phyloP scores from a whole-genome alignment of 2,329 filamentous ascomycete species.

The Helicocarpus griseus region DNA sequence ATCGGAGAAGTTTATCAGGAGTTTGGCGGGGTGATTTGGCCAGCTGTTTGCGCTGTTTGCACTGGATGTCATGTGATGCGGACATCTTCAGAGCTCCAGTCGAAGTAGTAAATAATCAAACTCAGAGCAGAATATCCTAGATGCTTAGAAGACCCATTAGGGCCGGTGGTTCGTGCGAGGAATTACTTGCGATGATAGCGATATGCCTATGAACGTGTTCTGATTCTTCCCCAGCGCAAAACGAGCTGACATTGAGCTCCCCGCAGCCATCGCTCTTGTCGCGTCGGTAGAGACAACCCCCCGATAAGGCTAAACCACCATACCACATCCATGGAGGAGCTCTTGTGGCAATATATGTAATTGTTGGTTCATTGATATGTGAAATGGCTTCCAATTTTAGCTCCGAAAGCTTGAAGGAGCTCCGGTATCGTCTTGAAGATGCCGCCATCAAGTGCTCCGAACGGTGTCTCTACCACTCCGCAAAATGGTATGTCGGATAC shows the following conservation, averaged over 20 bases:
- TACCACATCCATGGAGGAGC: background rate
- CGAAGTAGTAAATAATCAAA: background rate
- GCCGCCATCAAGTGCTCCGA: constrained; percentile 88
- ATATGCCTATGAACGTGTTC: background rate
- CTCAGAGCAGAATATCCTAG: background rate
- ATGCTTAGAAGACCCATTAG: background rate
- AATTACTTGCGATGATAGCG: background rate
- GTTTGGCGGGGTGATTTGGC: constrained; percentile 7
- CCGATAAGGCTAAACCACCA: background rate
- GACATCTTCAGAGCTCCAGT: background rate
- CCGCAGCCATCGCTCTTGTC: background rate
- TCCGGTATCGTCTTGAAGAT: constrained; percentile 68
- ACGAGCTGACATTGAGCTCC: background rate
- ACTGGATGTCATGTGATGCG: constrained; percentile 1
- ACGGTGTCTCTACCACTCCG: constrained; percentile 86
- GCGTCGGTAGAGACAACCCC: background rate
- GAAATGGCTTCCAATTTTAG: constrained; percentile 27
- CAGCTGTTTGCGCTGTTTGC: constrained; percentile 23
- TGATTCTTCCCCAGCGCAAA: background rate
- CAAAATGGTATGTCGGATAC: constrained; percentile 65
- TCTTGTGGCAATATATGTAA: background rate
- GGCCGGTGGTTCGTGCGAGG: background rate
- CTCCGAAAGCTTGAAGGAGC: constrained; percentile 40
- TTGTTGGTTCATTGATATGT: background rate
- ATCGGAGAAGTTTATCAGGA: background rate